These are phyloP conservation scores for Magnaporthiopsis incrustans DNA, from an alignment of 2,329 filamentous ascomycete species.

Conservation along the genomic window DNA sequence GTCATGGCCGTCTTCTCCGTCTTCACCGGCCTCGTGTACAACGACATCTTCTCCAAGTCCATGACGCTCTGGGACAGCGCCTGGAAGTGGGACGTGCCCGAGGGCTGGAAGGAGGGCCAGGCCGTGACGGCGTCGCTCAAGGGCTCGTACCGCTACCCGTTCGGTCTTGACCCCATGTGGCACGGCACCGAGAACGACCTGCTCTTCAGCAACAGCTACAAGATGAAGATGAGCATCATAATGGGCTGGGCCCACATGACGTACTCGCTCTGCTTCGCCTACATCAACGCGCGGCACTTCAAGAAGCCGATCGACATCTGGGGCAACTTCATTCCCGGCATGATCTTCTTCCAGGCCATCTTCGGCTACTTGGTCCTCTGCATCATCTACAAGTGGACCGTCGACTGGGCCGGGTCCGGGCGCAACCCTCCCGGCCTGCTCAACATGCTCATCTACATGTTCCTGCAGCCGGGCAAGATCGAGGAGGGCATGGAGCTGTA, in stretches of 20 bases:
- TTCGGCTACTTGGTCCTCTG: conserved; percentile 93
- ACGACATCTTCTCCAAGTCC: conserved; percentile 92
- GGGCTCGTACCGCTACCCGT: conserved; percentile 77
- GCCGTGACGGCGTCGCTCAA: conserved; percentile 56
- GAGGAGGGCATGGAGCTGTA: conserved; percentile 62
- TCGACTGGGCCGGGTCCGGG: conserved; percentile 68
- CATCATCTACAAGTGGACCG: conserved; percentile 94
- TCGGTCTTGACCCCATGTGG: conserved; percentile 94
- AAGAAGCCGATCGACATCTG: conserved; percentile 92
- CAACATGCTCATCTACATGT: conserved; percentile 99
- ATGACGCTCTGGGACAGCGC: conserved; percentile 83
- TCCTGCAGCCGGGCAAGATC: conserved; percentile 71
- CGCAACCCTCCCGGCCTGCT: conserved; percentile 74
- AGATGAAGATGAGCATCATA: conserved; percentile 99
- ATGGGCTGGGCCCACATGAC: conserved; percentile 99
- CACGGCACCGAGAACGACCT: conserved; percentile 92
- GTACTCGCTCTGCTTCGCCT: conserved; percentile 88
- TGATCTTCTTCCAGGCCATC: conserved; percentile 99
- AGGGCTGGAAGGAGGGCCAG: conserved; percentile 56
- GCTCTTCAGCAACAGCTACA: conserved; percentile 95
- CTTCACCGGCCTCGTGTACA: conserved; percentile 96
- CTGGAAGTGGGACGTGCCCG: conserved; percentile 71
- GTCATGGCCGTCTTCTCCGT: conserved; percentile 98
- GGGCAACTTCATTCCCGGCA: conserved; percentile 94
- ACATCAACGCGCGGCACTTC: conserved; percentile 91